phyloP scores from a whole-genome alignment of 1,284 basidiomycete species.

The Trichosporon ovoides region DNA sequence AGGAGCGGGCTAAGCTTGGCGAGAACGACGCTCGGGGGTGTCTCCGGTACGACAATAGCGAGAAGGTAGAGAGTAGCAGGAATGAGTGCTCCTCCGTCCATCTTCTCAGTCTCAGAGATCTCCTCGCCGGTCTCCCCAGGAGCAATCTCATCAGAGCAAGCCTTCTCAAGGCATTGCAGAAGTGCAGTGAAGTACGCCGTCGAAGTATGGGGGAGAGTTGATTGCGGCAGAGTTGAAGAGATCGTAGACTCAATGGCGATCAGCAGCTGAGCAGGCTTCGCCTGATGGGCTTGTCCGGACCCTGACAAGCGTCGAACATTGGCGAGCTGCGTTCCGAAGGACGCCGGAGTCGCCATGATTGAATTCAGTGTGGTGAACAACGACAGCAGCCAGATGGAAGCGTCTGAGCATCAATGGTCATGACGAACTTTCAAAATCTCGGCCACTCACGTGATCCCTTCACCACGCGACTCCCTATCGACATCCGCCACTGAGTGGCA shows the following conservation, averaged over 20 bases:
- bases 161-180: conserved; percentile 51
- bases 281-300: conserved; percentile 79
- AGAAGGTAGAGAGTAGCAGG: conserved; percentile 87
- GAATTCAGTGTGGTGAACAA: conserved; percentile 2
- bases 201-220: conserved; percentile 64
- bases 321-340: conserved; percentile 55
- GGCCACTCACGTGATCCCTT: neutral
- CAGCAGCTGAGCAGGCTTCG: conserved; percentile 82
- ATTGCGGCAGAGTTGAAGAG: conserved; percentile 33
- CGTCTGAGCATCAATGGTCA: neutral
- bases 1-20: conserved; percentile 46
- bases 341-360: conserved; percentile 20
- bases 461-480: conserved; percentile 3
- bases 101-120: conserved; percentile 43
- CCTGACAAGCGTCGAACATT: conserved; percentile 85
- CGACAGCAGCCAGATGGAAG: neutral
- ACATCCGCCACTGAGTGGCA: neutral
- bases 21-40: conserved; percentile 53
- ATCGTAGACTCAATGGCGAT: conserved; percentile 84
- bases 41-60: conserved; percentile 66
- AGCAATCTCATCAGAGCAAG: conserved; percentile 38
- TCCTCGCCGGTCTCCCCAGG: conserved; percentile 36
- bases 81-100: conserved; percentile 68
- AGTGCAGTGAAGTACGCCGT: conserved; percentile 87
- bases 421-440: conserved; percentile 8